Conservation (phyloP, 768 basidiomycete genomes). For the Tulasnella sp. region DNA sequence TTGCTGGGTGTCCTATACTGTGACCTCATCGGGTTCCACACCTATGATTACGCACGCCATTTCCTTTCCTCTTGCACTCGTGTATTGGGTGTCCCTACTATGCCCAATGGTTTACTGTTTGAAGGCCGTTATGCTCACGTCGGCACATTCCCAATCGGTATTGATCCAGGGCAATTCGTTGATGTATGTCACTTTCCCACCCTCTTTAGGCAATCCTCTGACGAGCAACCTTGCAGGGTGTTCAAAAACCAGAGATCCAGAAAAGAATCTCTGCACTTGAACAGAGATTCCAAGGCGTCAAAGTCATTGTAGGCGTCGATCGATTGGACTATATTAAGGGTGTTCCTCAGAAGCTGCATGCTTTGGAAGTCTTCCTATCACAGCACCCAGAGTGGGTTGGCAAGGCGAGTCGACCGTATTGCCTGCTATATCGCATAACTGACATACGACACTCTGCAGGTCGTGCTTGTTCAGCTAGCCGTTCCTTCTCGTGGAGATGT, state of each 20-base stretch:
- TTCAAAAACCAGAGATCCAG: constrained; percentile 67
- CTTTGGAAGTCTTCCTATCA: constrained; percentile 87
- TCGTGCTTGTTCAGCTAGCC: constrained; percentile 91
- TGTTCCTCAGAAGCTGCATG: constrained; percentile 95
- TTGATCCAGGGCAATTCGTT: constrained; percentile 86
- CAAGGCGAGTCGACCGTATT: constrained; percentile 41
- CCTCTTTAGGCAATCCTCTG: not conserved
- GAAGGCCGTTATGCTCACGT: constrained; percentile 92
- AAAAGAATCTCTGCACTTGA: constrained; percentile 69
- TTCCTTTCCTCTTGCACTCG: constrained; percentile 98
- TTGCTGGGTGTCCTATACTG: constrained; percentile 92
- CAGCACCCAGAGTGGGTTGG: constrained; percentile 99
- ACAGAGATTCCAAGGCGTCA: constrained; percentile 83
- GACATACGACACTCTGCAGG: constrained; percentile 31
- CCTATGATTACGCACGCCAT: constrained; percentile 98
- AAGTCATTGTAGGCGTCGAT: constrained; percentile 97
- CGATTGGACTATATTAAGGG: constrained; percentile 99
- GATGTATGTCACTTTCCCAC: constrained; percentile 33
- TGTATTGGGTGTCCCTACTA: constrained; percentile 85
- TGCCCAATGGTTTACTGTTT: constrained; percentile 97
- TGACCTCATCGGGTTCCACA: constrained; percentile 98
- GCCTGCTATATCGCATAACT: not conserved
- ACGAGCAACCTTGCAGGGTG: constrained; percentile 37
- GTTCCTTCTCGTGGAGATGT: constrained; percentile 97
- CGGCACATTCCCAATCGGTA: constrained; percentile 98